phyloP scores from a whole-genome alignment of 164 flowering plant species.

The Kingdonia uniflora region DNA sequence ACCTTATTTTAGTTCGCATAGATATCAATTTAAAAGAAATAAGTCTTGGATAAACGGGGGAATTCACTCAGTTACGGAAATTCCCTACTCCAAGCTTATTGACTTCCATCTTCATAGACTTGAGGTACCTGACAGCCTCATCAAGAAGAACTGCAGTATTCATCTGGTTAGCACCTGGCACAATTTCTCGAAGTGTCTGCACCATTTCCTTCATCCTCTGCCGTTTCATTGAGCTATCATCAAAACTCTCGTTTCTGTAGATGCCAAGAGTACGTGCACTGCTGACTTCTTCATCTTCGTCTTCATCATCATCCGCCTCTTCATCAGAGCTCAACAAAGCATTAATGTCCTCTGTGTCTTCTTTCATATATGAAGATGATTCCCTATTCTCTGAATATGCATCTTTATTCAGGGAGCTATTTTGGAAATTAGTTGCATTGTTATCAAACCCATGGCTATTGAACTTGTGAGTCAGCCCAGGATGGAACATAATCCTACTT shows the following conservation, averaged over 20 bases:
- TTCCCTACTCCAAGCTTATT: conserved; percentile 36
- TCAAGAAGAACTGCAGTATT: conserved; percentile 53
- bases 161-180: conserved; percentile 68
- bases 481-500: conserved; percentile 62
- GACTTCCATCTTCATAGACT: conserved; percentile 66
- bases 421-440: conserved; percentile 14
- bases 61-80: too few relatives aligned
- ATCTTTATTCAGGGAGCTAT: conserved; percentile 8
- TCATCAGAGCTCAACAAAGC: conserved; percentile 63
- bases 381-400: conserved; percentile 17
- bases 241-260: conserved; percentile 18
- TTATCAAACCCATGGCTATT: conserved; percentile 24
- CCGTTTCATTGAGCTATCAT: conserved; percentile 29
- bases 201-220: conserved; percentile 56
- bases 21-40: too few relatives aligned
- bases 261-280: conserved; percentile 50
- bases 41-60: too few relatives aligned
- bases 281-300: conserved; percentile 69
- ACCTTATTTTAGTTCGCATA: too few relatives aligned
- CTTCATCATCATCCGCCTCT: conserved; percentile 37
- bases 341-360: conserved; percentile 69
- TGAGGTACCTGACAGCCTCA: conserved; percentile 73
- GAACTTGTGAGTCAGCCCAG: conserved; percentile 37
- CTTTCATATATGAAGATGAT: conserved; percentile 29
- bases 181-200: conserved; percentile 48